A percentile compares a stretch with the other conserved stretches of the same genome.
Evolutionary conservation across 768 basidiomycete species (phyloP).

Genomic region (Hydnomerulius pinastri): DNA sequence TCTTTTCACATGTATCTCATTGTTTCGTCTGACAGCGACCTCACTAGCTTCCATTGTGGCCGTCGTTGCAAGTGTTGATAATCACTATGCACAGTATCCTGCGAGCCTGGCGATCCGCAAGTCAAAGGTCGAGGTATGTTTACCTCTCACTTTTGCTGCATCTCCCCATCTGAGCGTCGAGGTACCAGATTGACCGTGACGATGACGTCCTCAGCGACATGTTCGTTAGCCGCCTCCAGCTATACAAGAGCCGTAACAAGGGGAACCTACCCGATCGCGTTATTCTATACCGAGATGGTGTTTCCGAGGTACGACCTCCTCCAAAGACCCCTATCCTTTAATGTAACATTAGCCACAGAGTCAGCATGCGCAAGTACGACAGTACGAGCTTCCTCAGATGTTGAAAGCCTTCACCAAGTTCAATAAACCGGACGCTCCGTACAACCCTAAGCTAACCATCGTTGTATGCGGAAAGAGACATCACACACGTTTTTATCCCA

Average conservation of each 20-base stretch:
- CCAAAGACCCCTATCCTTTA: not conserved
- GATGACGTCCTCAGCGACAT: constrained; percentile 38
- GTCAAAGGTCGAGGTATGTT: constrained; percentile 63
- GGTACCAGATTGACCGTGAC: constrained; percentile 42
- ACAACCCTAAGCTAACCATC: constrained; percentile 44
- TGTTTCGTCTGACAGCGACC: not conserved
- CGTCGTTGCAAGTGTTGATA: constrained; percentile 46
- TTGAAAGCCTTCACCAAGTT: constrained; percentile 38
- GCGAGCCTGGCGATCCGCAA: constrained; percentile 43
- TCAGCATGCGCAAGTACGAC: constrained; percentile 42
- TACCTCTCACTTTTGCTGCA: not conserved
- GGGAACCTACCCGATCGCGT: constrained; percentile 41
- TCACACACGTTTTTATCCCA: constrained; percentile 50
- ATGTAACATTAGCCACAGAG: constrained; percentile 29
- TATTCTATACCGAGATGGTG: constrained; percentile 61
- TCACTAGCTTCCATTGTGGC: constrained; percentile 43
- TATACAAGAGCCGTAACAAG: constrained; percentile 33
- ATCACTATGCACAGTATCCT: constrained; percentile 44
- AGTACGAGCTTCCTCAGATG: constrained; percentile 45
- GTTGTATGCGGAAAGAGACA: constrained; percentile 52
- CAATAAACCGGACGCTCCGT: constrained; percentile 30
- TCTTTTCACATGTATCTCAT: not conserved
- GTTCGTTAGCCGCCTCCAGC: constrained; percentile 43
- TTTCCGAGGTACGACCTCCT: constrained; percentile 56
- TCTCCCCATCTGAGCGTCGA: not conserved